Base-by-base conservation (phyloP, 108 stramenopile species). In the Pseudonitzschia multiseries region DNA sequence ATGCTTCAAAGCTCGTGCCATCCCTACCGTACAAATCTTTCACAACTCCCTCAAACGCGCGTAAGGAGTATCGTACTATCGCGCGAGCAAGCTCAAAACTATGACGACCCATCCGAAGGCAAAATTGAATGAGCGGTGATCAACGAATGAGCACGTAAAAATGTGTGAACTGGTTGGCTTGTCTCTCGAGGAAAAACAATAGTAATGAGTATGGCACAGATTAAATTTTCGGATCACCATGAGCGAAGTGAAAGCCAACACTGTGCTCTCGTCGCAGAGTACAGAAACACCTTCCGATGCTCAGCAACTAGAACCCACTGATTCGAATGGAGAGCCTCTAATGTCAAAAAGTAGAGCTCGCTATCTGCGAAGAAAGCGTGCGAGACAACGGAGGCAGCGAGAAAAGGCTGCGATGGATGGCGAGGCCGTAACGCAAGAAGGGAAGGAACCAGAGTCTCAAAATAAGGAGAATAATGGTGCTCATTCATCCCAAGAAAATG, bases 341-440 rank as follows among this genome's bases (percentile, higher is more conserved):
- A 50, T 67, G 26, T 67, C 66, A 26, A 67, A 67, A 50, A 67
- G 66, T 44, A 67, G 48, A 29, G 66, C 66, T 50, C 66, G 66
- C 20, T 48, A 17, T 48, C 66, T 67, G 43, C 66, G 66, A n/a
- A 44, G 66, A 50, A 67, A 67, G 36, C 66, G 66, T 48, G 66
- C 66, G 46, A 67, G 21, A 17, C 66, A 67, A 48, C 66, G 66
- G 27, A 67, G 21, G 26, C 66, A 67, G 21, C 66, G 66, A 8
- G n/a, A 48, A 26, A 67, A 67, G 66, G 43, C 66, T 13, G 26
- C 21, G 15, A 12, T 15, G 13, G 10, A 26, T 56, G 54, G 26
- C 4, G 24, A 24, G 24, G 22, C 9, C 9, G 22, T 2, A 56
- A 33, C 20, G 29, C 33, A 62, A 62, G 36, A 33, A 17, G 57